A percentile compares a stretch with the other conserved stretches of the same genome.
These are phyloP conservation scores for Hippophae rhamnoides DNA, from an alignment of 306 rosid species.

Conservation along the genomic window DNA sequence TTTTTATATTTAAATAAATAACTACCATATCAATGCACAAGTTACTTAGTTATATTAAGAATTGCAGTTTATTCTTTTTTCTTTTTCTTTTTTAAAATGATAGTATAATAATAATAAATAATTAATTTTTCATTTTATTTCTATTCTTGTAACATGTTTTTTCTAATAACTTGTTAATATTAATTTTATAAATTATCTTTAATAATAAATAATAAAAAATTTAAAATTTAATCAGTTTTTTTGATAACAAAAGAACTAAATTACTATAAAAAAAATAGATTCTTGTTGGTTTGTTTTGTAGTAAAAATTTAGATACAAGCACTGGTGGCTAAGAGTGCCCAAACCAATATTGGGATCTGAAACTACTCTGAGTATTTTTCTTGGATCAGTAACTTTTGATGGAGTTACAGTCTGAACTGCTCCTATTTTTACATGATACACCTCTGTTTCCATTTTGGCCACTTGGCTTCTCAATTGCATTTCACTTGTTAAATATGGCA, in stretches of 20 bases:
- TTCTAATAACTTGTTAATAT: no score
- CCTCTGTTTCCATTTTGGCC: not conserved
- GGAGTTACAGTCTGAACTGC: constrained; percentile 36
- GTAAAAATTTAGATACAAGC: constrained; percentile 38
- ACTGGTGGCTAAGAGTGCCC: constrained; percentile 13
- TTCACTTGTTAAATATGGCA: not conserved
- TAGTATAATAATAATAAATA: no score
- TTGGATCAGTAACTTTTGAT: constrained; percentile 24
- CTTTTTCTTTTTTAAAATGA: no score
- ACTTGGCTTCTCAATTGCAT: not conserved
- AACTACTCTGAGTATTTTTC: constrained; percentile 18
- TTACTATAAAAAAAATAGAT: not conserved
- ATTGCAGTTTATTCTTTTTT: no score
- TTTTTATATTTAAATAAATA: no score
- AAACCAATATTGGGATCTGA: not conserved
- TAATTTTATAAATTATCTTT: no score
- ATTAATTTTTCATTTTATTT: no score
- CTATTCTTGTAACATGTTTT: constrained; percentile 1
- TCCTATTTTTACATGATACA: constrained; percentile 15
- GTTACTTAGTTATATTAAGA: no score
- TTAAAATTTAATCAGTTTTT: no score
- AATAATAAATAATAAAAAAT: no score
- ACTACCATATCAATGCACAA: no score
- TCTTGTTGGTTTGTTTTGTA: constrained; percentile 13
- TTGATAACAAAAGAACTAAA: no score